Conservation (phyloP, 2,329 filamentous ascomycete genomes). For the Fusarium globosum region DNA sequence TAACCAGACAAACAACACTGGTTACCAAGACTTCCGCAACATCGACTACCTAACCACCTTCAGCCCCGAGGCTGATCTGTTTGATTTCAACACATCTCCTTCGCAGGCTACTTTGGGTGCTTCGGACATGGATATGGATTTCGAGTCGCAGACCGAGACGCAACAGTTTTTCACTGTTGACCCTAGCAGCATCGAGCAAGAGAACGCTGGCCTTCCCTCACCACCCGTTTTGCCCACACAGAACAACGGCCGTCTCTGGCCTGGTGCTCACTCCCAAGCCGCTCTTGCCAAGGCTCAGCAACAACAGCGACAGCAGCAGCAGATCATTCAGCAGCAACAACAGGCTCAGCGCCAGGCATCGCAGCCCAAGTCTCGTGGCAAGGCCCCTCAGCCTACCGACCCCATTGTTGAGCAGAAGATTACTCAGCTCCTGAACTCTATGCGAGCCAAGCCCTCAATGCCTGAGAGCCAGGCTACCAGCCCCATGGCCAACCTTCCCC, state of each 20-base stretch:
- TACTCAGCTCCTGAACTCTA: constrained; percentile 89
- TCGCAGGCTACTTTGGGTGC: constrained; percentile 69
- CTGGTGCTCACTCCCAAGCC: constrained; percentile 93
- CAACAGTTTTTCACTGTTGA: constrained; percentile 79
- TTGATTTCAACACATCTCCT: constrained; percentile 78
- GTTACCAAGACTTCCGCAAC: constrained; percentile 62
- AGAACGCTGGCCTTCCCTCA: constrained; percentile 55
- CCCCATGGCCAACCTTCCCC: constrained; percentile 74
- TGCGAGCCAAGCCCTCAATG: constrained; percentile 78
- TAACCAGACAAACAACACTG: constrained; percentile 70
- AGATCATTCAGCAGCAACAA: constrained; percentile 63
- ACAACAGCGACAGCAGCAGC: constrained; percentile 75
- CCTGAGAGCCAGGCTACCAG: constrained; percentile 58
- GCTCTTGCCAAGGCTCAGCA: constrained; percentile 79
- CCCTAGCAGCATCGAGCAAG: constrained; percentile 77
- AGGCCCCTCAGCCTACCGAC: constrained; percentile 67
- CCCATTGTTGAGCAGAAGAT: constrained; percentile 92
- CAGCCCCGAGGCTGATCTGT: constrained; percentile 71
- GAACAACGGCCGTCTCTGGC: constrained; percentile 80
- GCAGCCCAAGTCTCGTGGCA: constrained; percentile 60
- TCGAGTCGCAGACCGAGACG: constrained; percentile 59
- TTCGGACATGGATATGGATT: constrained; percentile 74
- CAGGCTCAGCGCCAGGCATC: constrained; percentile 61
- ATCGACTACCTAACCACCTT: constrained; percentile 66
- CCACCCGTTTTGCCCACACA: constrained; percentile 62